phyloP scores from a whole-genome alignment of 495 filamentous ascomycete species.

The Penicillium coprophilum region DNA sequence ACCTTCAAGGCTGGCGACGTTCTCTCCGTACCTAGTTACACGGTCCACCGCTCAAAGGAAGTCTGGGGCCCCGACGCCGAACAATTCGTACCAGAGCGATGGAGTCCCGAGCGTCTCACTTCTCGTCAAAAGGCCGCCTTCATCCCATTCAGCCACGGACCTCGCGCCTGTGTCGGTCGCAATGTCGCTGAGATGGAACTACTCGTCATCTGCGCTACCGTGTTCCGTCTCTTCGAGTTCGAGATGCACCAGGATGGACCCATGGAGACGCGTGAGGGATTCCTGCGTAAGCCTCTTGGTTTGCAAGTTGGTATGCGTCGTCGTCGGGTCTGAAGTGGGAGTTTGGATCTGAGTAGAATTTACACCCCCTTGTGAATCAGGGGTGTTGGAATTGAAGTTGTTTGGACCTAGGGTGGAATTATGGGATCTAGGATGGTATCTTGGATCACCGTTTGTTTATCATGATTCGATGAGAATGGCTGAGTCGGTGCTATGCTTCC shows the following conservation, averaged over 20 bases:
- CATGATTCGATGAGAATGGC: conserved; percentile 15
- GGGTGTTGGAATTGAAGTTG: neutral
- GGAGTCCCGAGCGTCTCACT: conserved; percentile 56
- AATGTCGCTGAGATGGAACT: conserved; percentile 96
- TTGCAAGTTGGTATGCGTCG: conserved; percentile 69
- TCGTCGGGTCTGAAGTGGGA: conserved; percentile 28
- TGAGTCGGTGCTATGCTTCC: neutral
- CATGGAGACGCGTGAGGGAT: conserved; percentile 83
- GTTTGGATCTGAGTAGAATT: neutral
- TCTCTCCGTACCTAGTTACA: conserved; percentile 82
- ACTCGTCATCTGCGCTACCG: conserved; percentile 73
- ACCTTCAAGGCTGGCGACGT: conserved; percentile 75
- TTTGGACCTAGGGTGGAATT: conserved; percentile 15
- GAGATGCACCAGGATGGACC: conserved; percentile 62
- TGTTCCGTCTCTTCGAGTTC: conserved; percentile 75
- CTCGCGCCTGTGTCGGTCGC: conserved; percentile 76
- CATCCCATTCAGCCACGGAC: conserved; percentile 82
- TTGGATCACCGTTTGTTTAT: neutral
- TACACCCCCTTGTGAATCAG: neutral
- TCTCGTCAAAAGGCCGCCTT: conserved; percentile 73
- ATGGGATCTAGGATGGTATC: neutral
- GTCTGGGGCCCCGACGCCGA: conserved; percentile 83
- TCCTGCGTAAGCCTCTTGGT: conserved; percentile 82
- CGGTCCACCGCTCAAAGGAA: conserved; percentile 75
- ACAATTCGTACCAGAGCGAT: conserved; percentile 80